phyloP scores from a whole-genome alignment of 306 rosid species.

The Mimosa bimucronata region DNA sequence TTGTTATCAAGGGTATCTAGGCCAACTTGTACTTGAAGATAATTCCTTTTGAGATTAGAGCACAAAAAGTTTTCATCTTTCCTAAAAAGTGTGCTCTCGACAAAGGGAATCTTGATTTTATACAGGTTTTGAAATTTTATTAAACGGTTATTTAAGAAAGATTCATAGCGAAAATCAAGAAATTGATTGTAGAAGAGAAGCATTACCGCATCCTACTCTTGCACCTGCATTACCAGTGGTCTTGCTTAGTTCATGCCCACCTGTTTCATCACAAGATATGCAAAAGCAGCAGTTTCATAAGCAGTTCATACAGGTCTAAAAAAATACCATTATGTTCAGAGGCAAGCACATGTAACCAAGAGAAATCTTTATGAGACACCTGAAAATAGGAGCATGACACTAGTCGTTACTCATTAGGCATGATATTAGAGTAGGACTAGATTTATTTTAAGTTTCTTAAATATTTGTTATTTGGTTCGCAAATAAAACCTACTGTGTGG shows the following conservation, averaged over 20 bases:
- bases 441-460: neutral
- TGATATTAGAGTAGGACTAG: neutral
- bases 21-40: no score
- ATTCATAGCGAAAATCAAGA: neutral
- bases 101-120: neutral
- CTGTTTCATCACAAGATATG: conserved; percentile 43
- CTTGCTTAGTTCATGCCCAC: conserved; percentile 86
- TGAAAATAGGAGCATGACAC: neutral
- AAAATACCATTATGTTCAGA: conserved; percentile 20
- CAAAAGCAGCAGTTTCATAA: neutral
- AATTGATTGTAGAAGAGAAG: conserved; percentile 27
- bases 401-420: neutral
- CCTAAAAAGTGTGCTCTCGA: no score
- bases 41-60: no score
- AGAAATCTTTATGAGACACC: neutral
- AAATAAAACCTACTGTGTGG: neutral
- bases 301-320: conserved; percentile 6
- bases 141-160: neutral
- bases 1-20: no score
- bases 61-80: no score
- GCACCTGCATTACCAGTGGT: conserved; percentile 91
- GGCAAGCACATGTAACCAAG: neutral
- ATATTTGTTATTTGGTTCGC: neutral
- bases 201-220: conserved; percentile 79
- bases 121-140: neutral